Conservation (phyloP, 139 green algal genomes). For the Pleodorina starrii region DNA sequence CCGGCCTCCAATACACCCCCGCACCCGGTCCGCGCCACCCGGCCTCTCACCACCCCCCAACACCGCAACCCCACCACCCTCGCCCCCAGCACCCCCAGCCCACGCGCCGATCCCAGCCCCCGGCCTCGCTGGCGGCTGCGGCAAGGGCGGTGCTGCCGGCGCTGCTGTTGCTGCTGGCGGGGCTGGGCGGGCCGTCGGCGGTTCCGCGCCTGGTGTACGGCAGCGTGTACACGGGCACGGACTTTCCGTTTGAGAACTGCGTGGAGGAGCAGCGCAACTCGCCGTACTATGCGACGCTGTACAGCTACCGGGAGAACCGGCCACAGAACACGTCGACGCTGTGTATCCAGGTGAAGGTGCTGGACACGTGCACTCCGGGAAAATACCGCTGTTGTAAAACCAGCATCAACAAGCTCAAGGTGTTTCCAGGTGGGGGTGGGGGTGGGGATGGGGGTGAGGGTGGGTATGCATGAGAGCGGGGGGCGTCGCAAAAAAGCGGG, state of each 20-base stretch:
- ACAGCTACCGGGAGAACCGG: slow-evolving; percentile 23
- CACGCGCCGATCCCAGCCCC: too few relatives aligned
- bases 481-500: too few relatives aligned
- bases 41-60: too few relatives aligned
- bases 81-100: too few relatives aligned
- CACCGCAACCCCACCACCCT: too few relatives aligned
- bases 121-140: background rate
- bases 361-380: background rate
- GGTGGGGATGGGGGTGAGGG: background rate
- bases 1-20: too few relatives aligned
- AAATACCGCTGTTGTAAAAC: slow-evolving; percentile 16
- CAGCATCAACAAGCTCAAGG: slow-evolving; percentile 29
- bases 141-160: background rate
- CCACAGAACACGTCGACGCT: background rate
- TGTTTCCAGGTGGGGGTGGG: background rate
- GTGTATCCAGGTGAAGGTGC: background rate
- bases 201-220: background rate
- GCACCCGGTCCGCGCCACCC: too few relatives aligned
- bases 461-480: background rate
- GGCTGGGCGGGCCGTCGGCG: background rate
- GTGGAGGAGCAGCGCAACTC: slow-evolving; percentile 26
- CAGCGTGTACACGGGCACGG: slow-evolving; percentile 4
- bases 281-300: slow-evolving; percentile 36
- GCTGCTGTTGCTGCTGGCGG: background rate
- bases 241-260: slow-evolving; percentile 41